These are phyloP conservation scores for Solanum corneliomulleri DNA, from an alignment of 257 asterid genomes.

Conservation along the genomic window DNA sequence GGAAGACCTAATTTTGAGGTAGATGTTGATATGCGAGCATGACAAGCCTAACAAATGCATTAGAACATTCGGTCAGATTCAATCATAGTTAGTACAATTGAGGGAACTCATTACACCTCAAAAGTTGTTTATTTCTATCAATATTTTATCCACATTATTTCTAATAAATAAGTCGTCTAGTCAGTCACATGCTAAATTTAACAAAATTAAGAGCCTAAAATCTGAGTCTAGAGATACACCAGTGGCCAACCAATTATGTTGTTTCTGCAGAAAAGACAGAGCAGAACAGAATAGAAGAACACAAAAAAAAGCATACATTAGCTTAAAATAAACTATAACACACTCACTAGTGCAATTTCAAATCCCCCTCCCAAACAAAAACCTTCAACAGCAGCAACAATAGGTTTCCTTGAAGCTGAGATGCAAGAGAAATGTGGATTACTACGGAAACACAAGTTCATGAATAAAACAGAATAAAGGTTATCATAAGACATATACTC, in stretches of 20 bases:
- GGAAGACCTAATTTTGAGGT: constrained; percentile 87
- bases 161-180: background rate
- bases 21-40: constrained; percentile 91
- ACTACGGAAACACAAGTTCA: background rate
- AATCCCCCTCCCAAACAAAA: constrained; percentile 97
- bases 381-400: constrained; percentile 98
- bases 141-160: background rate
- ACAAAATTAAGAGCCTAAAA: background rate
- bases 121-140: background rate
- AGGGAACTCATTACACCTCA: background rate
- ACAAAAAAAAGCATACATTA: background rate
- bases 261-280: background rate
- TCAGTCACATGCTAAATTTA: background rate
- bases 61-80: background rate
- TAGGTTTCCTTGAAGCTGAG: constrained; percentile 80
- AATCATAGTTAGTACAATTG: background rate
- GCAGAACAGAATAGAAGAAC: background rate
- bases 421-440: background rate
- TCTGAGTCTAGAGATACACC: background rate
- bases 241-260: background rate
- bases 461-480: background rate
- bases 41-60: constrained; percentile 64
- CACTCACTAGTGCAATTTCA: constrained; percentile 83
- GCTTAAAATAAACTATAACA: background rate
- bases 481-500: background rate